phyloP scores from a whole-genome alignment of 1,284 basidiomycete species.

The Prillingera fragicola region DNA sequence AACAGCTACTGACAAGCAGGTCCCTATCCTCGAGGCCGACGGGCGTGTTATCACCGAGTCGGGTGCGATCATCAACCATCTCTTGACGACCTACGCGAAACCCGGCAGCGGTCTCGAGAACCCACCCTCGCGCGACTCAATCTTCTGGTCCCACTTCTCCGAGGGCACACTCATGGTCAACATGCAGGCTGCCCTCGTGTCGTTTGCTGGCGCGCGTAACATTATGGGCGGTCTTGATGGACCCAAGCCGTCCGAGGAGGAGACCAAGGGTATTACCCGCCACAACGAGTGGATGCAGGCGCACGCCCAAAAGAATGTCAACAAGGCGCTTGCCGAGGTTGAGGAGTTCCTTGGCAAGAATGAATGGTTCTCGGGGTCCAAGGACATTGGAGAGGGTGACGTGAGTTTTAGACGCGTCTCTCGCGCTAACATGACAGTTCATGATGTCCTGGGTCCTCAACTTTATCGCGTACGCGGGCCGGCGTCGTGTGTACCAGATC shows the following conservation, averaged over 20 bases:
- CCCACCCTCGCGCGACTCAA: slow-evolving; percentile 14
- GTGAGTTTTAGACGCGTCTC: slow-evolving; percentile 14
- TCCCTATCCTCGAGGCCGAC: slow-evolving; percentile 32
- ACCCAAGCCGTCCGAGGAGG: slow-evolving; percentile 9
- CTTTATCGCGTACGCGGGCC: slow-evolving; percentile 20
- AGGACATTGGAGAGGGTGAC: slow-evolving; percentile 34
- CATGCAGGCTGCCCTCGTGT: slow-evolving; percentile 26
- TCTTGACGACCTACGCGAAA: slow-evolving; percentile 12
- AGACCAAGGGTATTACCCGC: slow-evolving; percentile 16
- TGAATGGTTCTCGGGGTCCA: slow-evolving; percentile 30
- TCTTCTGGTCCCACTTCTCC: slow-evolving; percentile 38
- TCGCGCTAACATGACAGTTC: slow-evolving; percentile 18
- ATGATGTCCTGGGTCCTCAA: slow-evolving; percentile 37
- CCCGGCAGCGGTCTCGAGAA: slow-evolving; percentile 12
- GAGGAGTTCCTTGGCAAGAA: slow-evolving; percentile 24
- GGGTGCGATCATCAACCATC: slow-evolving; percentile 30
- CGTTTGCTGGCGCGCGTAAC: slow-evolving; percentile 7
- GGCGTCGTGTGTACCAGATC: slow-evolving; percentile 22
- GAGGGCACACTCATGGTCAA: slow-evolving; percentile 38
- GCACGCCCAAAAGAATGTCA: slow-evolving; percentile 1
- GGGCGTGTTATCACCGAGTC: slow-evolving; percentile 31
- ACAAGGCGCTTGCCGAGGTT: slow-evolving; percentile 14
- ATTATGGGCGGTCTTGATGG: slow-evolving; percentile 6
- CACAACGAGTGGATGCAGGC: slow-evolving; percentile 22
- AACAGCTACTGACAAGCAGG: slow-evolving; percentile 7